Base-by-base conservation (phyloP, 495 filamentous ascomycete genomes). In the Talaromyces liani region DNA sequence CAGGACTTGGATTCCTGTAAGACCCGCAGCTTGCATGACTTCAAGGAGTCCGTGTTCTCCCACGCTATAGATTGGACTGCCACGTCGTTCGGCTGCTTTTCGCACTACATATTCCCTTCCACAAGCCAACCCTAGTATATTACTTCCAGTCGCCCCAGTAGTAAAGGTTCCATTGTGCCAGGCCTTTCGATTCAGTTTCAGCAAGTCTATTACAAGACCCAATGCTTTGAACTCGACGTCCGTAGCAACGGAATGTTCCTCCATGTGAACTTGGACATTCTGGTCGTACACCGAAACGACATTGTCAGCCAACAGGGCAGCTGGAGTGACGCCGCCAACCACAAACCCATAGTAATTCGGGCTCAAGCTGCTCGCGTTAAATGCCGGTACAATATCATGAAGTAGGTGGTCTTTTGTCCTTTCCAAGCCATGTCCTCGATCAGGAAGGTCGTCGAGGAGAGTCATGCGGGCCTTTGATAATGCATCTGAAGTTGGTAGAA, bases 311-410 rank as follows among this genome's bases (percentile, higher is more conserved):
- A 91, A 82, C 36, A 87, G 78, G 33, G 92, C 92, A n/a, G 91
- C 85, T 0, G 92, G 91, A 2, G 91, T 91, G 33, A 79, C 75
- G 16, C 91, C 90, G 20, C 93, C 93, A 0, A 88, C 95, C 6
- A 98, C 87, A 69, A 97, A 96, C 25, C 91, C 93, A 73, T 89
- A 94, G 78, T 96, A 98, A 64, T 81, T 80, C 33, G 85, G 71
- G 66, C 85, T 82, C 67, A 86, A 75, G 72, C 82, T 83, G 74
- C 82, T 75, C 18, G 73, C 77, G 65, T 88, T 88, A 62, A 93
- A 82, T 4, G 80, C 87, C 0, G 90, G 88, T 20, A 86, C 80
- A 62, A 93, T 80, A 65, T 86, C 79, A 24, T 77, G 49, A n/a
- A 83, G 60, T 20, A 93, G 70, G 64, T 88, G 85, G 18, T 68